Conservation (phyloP, 192 early-diverging fungal genomes). For the Cetraspora pellucida region DNA sequence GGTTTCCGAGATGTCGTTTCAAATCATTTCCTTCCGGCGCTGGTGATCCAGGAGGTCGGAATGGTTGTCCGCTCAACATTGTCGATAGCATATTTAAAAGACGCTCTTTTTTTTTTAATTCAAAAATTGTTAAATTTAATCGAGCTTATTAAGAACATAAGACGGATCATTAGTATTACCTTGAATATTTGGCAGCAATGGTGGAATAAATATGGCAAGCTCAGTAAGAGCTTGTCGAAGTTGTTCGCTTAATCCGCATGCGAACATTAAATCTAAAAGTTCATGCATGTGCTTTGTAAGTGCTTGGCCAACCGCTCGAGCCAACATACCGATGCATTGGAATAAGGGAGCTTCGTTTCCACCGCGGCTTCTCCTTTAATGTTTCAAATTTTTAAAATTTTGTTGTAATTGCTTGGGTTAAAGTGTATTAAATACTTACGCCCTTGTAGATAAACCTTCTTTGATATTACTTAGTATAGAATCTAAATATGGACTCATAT, state of each 20-base stretch:
- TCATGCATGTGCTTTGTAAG: constrained; percentile 87
- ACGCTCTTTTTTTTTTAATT: constrained; percentile 62
- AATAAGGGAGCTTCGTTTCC: constrained; percentile 69
- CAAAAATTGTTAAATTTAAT: not conserved
- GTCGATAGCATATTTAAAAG: constrained; percentile 88
- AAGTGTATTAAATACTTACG: constrained; percentile 45
- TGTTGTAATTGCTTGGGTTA: not conserved
- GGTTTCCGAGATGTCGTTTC: constrained; percentile 9
- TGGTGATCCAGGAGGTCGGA: constrained; percentile 74
- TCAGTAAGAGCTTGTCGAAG: constrained; percentile 80
- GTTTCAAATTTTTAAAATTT: not conserved
- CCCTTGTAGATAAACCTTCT: constrained; percentile 70
- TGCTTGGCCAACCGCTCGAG: constrained; percentile 86
- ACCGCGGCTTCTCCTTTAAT: constrained; percentile 54
- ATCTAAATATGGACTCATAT: constrained; percentile 81
- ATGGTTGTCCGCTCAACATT: constrained; percentile 80
- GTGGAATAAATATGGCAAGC: constrained; percentile 79
- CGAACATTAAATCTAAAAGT: constrained; percentile 90
- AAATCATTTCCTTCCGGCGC: constrained; percentile 42
- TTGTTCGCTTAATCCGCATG: constrained; percentile 78
- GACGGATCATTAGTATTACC: constrained; percentile 44
- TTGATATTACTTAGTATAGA: constrained; percentile 74
- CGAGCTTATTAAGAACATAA: not conserved
- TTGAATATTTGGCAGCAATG: constrained; percentile 82
- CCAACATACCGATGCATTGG: constrained; percentile 86